These are phyloP conservation scores for Eucalyptus paniculata DNA, from an alignment of 345 rosid species.

Conservation along the genomic window DNA sequence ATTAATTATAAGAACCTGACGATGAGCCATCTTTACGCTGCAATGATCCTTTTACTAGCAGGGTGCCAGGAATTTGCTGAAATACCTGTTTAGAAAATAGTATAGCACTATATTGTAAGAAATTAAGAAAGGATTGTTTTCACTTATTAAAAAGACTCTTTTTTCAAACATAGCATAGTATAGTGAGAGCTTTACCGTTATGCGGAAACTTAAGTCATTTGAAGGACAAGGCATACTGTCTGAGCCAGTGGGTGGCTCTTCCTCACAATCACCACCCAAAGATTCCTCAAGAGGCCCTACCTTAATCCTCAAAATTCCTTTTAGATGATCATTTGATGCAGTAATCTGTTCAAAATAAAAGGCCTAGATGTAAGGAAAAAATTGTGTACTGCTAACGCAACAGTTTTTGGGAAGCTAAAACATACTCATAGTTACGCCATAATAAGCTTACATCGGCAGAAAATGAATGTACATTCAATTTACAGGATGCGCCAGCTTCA, in stretches of 20 bases:
- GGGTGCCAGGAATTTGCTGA: constrained; percentile 76
- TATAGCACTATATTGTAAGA: neutral
- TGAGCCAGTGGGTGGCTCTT: constrained; percentile 1
- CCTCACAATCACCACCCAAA: neutral
- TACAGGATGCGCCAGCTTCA: constrained; percentile 44
- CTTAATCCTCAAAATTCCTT: constrained; percentile 27
- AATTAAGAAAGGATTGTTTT: neutral
- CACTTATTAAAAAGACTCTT: neutral
- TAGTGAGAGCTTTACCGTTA: constrained; percentile 28
- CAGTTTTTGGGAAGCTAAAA: neutral
- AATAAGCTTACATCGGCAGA: constrained; percentile 49
- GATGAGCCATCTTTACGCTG: constrained; percentile 32
- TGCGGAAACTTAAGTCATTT: constrained; percentile 26
- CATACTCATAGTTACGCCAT: neutral
- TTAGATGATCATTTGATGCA: constrained; percentile 37
- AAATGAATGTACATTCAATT: constrained; percentile 45
- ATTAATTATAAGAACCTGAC: constrained; percentile 30
- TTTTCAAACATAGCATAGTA: neutral
- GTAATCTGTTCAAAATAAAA: constrained; percentile 26
- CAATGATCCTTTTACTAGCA: constrained; percentile 70
- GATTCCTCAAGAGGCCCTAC: constrained; percentile 3
- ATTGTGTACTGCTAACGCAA: neutral
- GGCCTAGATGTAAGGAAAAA: neutral
- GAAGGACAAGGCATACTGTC: constrained; percentile 6
- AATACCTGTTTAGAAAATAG: constrained; percentile 28